Base-by-base conservation (phyloP, 164 flowering plant species). In the Santalum album region DNA sequence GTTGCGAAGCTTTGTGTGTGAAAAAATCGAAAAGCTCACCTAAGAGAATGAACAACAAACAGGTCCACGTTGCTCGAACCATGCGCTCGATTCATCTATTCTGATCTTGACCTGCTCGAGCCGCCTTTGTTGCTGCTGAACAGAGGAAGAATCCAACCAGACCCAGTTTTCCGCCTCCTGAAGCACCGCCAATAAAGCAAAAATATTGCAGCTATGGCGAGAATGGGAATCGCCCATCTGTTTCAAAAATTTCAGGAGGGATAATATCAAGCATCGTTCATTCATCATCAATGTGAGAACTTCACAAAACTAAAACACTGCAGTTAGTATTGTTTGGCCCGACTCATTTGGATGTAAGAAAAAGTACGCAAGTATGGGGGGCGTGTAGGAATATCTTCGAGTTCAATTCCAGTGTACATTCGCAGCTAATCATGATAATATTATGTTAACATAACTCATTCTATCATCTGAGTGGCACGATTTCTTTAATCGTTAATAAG, bases 201-300 rank as follows among this genome's bases (percentile, higher is more conserved):
- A 18, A 86, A 65, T 22, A 82, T 12, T 3, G 69, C 73, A 10
- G 66, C 61, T 25, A 86, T 34, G 14, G 74, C 65, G 46, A 75
- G 70, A 22, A 87, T 38, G 0, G 92, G 97, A 46, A 87, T 72
- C 1, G 90, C 92, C 97, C 97, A 94, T 71, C 99, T 94, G 95
- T 53, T 5, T 16, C 64, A 62, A 32, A 6, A 62, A 55, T 22
- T 29, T 56, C 39, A 44, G 25, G 25, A 49, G 35, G 23, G 9
- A 29, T 3, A 29, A 29, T 3, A 29, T 29, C 34, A 29, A 29
- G 9, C 34, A 29, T 29, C 34, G 9, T 29, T 29, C n/a, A 29
- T 29, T 29, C 34, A 29, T 29, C 34, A 29, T 3, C 34, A 4
- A 29, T 29, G 34, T 3, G 6, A 29, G 34, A 29, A n/a, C n/a